Conservation (phyloP, 495 filamentous ascomycete genomes). For the Bacidia rubella region DNA sequence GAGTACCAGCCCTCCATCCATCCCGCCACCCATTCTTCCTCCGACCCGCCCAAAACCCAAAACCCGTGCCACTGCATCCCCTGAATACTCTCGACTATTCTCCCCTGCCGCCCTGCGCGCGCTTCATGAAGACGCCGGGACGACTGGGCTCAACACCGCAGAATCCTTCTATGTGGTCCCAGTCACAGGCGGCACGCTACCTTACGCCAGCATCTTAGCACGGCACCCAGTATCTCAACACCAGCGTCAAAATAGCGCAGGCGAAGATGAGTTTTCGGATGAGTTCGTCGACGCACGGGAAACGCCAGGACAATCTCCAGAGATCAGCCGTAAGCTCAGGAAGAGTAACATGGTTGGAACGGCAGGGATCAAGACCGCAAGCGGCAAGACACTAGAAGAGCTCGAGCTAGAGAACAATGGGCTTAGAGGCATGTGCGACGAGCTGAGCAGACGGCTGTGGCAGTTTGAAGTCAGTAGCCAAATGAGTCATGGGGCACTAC, state of each 20-base stretch:
- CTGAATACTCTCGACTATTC: constrained; percentile 63
- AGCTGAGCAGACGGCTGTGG: constrained; percentile 61
- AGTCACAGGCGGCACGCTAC: constrained; percentile 71
- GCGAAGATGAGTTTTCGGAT: constrained; percentile 33
- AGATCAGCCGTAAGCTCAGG: constrained; percentile 24
- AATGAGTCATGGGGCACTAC: constrained; percentile 62
- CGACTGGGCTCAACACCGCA: constrained; percentile 36
- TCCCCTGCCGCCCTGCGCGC: constrained; percentile 69
- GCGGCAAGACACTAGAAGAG: constrained; percentile 60
- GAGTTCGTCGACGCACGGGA: constrained; percentile 84
- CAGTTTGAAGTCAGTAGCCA: constrained; percentile 80
- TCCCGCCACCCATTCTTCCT: constrained; percentile 25
- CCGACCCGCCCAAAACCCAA: constrained; percentile 21
- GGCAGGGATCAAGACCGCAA: constrained; percentile 1
- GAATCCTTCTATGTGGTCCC: constrained; percentile 96
- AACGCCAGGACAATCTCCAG: constrained; percentile 37
- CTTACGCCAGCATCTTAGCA: constrained; percentile 75
- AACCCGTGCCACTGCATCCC: constrained; percentile 37
- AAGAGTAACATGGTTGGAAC: constrained; percentile 8
- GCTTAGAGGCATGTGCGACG: constrained; percentile 61
- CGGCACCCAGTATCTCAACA: constrained; percentile 49
- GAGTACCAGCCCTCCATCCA: constrained; percentile 19
- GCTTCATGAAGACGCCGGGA: constrained; percentile 37
- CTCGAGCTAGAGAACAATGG: constrained; percentile 67
- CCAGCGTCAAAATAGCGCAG: constrained; percentile 23